phyloP scores from a whole-genome alignment of 139 green algal species.

The Coccomyxa sp. region DNA sequence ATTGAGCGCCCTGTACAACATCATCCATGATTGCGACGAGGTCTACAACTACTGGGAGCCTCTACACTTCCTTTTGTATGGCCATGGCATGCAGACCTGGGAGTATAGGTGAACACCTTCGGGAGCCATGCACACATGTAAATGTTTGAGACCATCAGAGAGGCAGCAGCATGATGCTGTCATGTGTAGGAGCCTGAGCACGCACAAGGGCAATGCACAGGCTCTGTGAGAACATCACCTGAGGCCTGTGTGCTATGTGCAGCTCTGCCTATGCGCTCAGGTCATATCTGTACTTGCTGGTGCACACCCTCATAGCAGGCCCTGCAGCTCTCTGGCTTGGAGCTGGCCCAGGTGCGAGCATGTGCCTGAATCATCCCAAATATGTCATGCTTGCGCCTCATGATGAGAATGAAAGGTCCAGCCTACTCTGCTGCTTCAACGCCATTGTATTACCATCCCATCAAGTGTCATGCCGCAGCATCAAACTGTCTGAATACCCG shows the following conservation, averaged over 20 bases:
- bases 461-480: too few relatives aligned
- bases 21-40: slow-evolving; percentile 91
- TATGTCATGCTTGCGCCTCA: too few relatives aligned
- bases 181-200: too few relatives aligned
- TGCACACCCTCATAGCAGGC: slow-evolving; percentile 47
- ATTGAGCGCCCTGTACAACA: slow-evolving; percentile 53
- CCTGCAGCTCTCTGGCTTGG: slow-evolving; percentile 32
- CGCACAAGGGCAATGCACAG: not conserved
- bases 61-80: slow-evolving; percentile 79
- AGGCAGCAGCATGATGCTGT: too few relatives aligned
- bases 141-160: not conserved
- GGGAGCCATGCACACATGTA: not conserved
- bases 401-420: too few relatives aligned
- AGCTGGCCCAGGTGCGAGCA: slow-evolving; percentile 11
- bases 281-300: slow-evolving; percentile 78
- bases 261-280: slow-evolving; percentile 70
- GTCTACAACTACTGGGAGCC: slow-evolving; percentile 92
- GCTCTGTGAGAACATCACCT: too few relatives aligned
- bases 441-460: too few relatives aligned
- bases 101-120: slow-evolving; percentile 65
- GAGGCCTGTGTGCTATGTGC: slow-evolving; percentile 4
- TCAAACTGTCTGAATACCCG: too few relatives aligned
- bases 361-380: too few relatives aligned
- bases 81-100: slow-evolving; percentile 80
- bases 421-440: too few relatives aligned